A percentile compares a stretch with the other conserved stretches of the same genome.
phyloP scores from a whole-genome alignment of 441 rosid genomes.

The Rhodomyrtus psidioides region DNA sequence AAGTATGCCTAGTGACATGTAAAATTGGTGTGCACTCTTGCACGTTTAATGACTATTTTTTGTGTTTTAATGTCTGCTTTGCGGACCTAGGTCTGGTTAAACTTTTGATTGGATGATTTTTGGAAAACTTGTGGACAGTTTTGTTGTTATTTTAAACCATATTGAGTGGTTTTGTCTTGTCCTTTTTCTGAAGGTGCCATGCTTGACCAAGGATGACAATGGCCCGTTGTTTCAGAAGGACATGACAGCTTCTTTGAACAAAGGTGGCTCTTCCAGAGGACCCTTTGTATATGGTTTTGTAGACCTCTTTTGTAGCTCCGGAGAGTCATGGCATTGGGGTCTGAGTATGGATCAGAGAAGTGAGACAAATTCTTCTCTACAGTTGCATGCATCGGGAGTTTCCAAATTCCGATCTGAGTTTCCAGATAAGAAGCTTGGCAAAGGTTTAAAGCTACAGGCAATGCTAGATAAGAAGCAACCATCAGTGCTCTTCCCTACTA shows the following conservation, averaged over 20 bases:
- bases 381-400: slow-evolving; percentile 31
- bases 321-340: slow-evolving; percentile 81
- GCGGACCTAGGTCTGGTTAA: not conserved
- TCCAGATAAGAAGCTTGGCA: slow-evolving; percentile 32
- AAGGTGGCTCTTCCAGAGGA: slow-evolving; percentile 34
- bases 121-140: not conserved
- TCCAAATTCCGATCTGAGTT: slow-evolving; percentile 27
- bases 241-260: slow-evolving; percentile 34
- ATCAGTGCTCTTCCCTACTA: slow-evolving; percentile 22
- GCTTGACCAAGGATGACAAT: slow-evolving; percentile 28
- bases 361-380: slow-evolving; percentile 27
- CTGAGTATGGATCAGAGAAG: slow-evolving; percentile 57
- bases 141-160: slow-evolving; percentile 4
- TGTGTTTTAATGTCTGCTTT: not conserved
- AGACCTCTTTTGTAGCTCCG: slow-evolving; percentile 84
- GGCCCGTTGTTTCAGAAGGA: slow-evolving; percentile 33
- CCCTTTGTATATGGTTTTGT: slow-evolving; percentile 84
- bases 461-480: slow-evolving; percentile 38
- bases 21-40: not conserved
- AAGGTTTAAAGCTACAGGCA: slow-evolving; percentile 31
- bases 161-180: slow-evolving; percentile 29
- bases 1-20: not conserved
- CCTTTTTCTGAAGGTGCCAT: not conserved
- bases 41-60: not conserved
- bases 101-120: not conserved